Evolutionary conservation across 2,329 filamentous ascomycete genomes (phyloP).

Genomic region (Cladophialophora carrionii): DNA sequence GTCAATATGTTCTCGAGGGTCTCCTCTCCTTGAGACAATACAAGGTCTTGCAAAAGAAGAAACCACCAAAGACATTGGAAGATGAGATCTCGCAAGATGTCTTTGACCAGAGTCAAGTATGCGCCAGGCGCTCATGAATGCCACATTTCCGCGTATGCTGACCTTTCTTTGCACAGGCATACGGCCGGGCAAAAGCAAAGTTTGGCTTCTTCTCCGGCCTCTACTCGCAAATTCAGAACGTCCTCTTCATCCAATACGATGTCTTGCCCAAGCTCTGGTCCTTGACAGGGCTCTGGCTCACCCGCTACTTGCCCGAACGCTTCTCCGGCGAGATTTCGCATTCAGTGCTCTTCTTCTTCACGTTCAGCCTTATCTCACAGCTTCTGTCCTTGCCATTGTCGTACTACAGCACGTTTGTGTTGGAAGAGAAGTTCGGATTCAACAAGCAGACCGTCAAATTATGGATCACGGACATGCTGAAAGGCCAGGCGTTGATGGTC

Average conservation of each 20-base stretch:
- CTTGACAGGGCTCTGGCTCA: constrained; percentile 73
- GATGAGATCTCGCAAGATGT: constrained; percentile 87
- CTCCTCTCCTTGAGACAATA: constrained; percentile 91
- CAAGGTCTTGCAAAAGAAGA: constrained; percentile 75
- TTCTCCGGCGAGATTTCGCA: constrained; percentile 93
- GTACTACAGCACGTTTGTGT: constrained; percentile 91
- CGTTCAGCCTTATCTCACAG: constrained; percentile 81
- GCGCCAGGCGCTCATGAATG: neutral
- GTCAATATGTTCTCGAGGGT: constrained; percentile 86
- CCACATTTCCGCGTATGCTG: neutral
- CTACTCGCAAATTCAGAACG: constrained; percentile 84
- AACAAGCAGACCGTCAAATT: constrained; percentile 94
- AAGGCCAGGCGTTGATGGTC: constrained; percentile 80
- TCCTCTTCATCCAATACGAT: constrained; percentile 87
- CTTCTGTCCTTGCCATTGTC: constrained; percentile 76
- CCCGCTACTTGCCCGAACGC: constrained; percentile 71
- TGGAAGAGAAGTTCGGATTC: constrained; percentile 97
- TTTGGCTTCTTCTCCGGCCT: constrained; percentile 80
- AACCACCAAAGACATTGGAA: constrained; percentile 81
- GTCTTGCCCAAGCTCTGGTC: constrained; percentile 89
- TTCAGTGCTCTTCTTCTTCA: constrained; percentile 87
- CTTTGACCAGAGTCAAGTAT: constrained; percentile 87
- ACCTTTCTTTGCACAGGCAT: constrained; percentile 59
- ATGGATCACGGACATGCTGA: constrained; percentile 88
- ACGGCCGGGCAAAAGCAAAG: constrained; percentile 92